Evolutionary conservation across 1,139 yeast species (phyloP), one percentile per base, ranked within the genome.

Genomic region (Debaryomyces subglobosus): DNA sequence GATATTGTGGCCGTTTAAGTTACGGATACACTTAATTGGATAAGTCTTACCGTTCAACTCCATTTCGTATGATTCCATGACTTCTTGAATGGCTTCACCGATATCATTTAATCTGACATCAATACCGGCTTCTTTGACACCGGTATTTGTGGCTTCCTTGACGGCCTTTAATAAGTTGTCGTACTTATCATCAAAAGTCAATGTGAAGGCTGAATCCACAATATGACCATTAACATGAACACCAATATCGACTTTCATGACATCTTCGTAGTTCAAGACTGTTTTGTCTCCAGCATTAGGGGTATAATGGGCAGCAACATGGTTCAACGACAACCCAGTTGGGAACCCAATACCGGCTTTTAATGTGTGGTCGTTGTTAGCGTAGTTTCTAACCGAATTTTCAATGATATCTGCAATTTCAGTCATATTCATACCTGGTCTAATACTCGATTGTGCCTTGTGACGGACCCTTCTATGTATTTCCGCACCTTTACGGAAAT

Each of bases 271-370:
- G 50, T 79, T 76, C 57, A 94, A 74, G 1, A 87, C 87, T 8
- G 88, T 79, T 60, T 84, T 89, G 68, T 95, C 99, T 16, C 97
- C 97, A 15, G 96, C 86, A 69, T 94, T 94, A 16, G 99, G 99
- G 0, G 98, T 92, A 68, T 91, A 94, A 67, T 95, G 99, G 0
- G 99, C 99, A 27, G 99, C 99, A 59, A 91, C 87, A 64, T 92
- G 89, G 69, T 94, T 95, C 55, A 92, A 71, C 0, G 97, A 89
- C 45, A 95, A 79, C 48, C 99, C 99, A 9, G 98, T 91, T 39
- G 99, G 99, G 77, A 94, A 94, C 2, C 98, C 99, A 60, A 92
- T 83, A 38, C 99, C 99, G 10, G 92, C 95, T 45, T 68, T 71
- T 51, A 81, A 78, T 45, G 85, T 79, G 46, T 84, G 85, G 55